Base-by-base conservation (phyloP, 2,329 filamentous ascomycete species). In the Ascocoryne sarcoides region DNA sequence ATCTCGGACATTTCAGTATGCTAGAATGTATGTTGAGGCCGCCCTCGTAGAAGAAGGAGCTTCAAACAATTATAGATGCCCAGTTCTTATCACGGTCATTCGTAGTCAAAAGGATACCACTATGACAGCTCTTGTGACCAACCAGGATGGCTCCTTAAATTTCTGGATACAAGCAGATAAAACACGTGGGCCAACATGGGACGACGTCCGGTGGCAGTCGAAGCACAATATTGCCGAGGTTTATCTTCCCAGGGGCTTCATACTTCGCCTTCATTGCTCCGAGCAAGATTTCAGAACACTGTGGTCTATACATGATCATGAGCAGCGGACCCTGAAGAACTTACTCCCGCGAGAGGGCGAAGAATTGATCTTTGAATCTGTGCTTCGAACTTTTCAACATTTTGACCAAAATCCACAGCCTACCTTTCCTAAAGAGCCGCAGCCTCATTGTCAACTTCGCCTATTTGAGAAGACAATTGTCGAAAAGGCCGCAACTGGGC, bases 231-330 rank as follows among this genome's bases (percentile, higher is more conserved):
- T 75, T 0, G 69, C 95, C 42, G 75, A 79, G 15, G 61, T 94
- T 28, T 75, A 75, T 45, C 64, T 95, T 14, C 82, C 84, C 1
- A 77, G 85, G 49, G 84, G 84, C 1, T 90, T 92, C 55, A 66
- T 81, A 43, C 64, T 94, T 31, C 75, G 74, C 15, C 65, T 92
- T 14, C 77, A 82, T 47, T 79, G 88, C 56, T 71, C 70, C 10
- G 83, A 88, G 52, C 67, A 74, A n/a, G 86, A 94, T 56, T 94
- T 84, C 64, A 76, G 80, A 46, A 79, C 75, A 47, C 63, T 94
- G 9, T 89, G 82, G 76, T 83, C 78, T 52, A 86, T 93, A 61
- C 86, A 88, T 49, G 86, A 94, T 44, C 90, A 93, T 58, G 85
- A 83, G 18, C 75, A 73, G 49, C 86, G 84, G 53, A 76, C 90